A percentile compares a stretch with the other conserved stretches of the same genome.
These are phyloP conservation scores for Cephalotrichum gorgonifer DNA, from an alignment of 2,329 filamentous ascomycete genomes.

Conservation along the genomic window DNA sequence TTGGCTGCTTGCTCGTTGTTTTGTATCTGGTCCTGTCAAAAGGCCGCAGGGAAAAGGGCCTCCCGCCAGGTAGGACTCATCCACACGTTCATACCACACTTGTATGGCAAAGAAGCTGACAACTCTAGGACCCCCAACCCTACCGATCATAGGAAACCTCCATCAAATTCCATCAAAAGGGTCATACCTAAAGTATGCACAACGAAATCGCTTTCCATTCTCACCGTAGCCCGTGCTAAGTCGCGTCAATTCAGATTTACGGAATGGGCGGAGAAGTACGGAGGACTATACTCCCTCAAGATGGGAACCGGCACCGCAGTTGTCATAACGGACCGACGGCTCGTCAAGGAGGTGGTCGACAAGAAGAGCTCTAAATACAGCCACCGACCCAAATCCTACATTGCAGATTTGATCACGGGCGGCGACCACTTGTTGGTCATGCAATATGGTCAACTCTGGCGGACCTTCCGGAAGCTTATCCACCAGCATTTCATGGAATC, in stretches of 20 bases:
- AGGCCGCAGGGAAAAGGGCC: background rate
- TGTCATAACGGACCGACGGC: conserved; percentile 26
- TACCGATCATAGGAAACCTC: conserved; percentile 30
- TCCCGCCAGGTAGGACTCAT: background rate
- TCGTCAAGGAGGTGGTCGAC: conserved; percentile 32
- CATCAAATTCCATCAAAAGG: conserved; percentile 11
- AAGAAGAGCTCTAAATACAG: conserved; percentile 32
- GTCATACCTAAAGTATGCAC: conserved; percentile 6
- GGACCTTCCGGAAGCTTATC: conserved; percentile 30
- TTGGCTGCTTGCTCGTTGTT: background rate
- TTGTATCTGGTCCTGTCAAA: background rate
- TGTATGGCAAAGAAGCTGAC: background rate
- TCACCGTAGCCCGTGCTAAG: background rate
- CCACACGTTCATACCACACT: background rate
- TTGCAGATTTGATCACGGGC: conserved; percentile 30
- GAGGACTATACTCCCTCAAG: conserved; percentile 30
- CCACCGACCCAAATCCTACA: conserved; percentile 28
- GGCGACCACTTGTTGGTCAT: conserved; percentile 32
- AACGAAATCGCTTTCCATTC: conserved; percentile 19
- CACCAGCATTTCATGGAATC: conserved; percentile 34
- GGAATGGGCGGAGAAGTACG: conserved; percentile 30
- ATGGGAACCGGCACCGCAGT: conserved; percentile 26
- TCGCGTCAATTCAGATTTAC: conserved; percentile 22
- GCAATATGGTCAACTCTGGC: conserved; percentile 34
- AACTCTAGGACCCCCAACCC: conserved; percentile 22